Base-by-base conservation (phyloP, 2,329 filamentous ascomycete genomes). In the Podosphaera xanthii region DNA sequence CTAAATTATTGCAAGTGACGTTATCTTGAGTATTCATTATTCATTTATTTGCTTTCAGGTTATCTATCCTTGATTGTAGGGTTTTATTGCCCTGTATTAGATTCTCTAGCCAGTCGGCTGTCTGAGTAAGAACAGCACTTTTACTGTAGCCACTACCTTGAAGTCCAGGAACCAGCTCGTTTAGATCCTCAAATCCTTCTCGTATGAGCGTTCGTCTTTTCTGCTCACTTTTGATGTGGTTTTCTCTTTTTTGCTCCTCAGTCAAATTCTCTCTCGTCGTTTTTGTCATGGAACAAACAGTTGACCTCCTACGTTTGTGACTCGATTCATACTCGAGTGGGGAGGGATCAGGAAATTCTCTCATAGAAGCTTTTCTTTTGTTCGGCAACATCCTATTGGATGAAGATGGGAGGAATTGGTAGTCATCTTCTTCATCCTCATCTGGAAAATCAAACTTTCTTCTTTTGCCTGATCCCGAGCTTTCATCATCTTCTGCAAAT, bases 151-250 rank as follows among this genome's bases (percentile, higher is more conserved):
- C 84, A 7, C 85, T 84, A 34, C 80, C 82, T 59, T 77, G 78
- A 9, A 94, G 75, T 14, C 82, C 83, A 0, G 89, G 88, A 0
- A 94, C 86, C 31, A 94, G 74, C 35, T 81, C 76, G 63, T 80
- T 80, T n/a, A 94, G 72, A 60, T 91, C 85, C 50, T 89, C 84
- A 65, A 91, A 94, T 0, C 87, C 87, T 63, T 86, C 79, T 67
- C 88, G 85, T 65, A 86, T 86, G 52, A 89, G 74, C 34, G 87
- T 87, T 55, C 88, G 77, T 40, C 89, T 79, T 70, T 92, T 94
- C 71, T 94, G 87, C 68, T 94, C 88, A 58, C 87, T 92, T 58
- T 83, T 77, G 63, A 94, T 92, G 67, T 94, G 87, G 64, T 95
- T 94, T 66, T 83, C 83, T 53, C 87, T 77, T 71, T 91, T 92